Conservation (phyloP, 768 basidiomycete species). For the Leccinum boreale region DNA sequence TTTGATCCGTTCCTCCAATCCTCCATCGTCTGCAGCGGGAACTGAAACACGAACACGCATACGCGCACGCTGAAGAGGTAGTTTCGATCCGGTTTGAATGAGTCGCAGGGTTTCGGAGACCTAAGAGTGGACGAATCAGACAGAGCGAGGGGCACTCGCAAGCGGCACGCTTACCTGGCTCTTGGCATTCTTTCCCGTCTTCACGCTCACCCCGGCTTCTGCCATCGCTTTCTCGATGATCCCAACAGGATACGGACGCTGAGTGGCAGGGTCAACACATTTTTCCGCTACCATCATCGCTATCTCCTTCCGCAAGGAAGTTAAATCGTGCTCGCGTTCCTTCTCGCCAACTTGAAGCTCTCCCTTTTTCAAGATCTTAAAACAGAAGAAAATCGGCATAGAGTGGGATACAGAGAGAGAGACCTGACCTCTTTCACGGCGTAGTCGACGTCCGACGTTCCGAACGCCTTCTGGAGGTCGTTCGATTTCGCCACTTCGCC, state of each 20-base stretch:
- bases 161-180: constrained; percentile 61
- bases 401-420: neutral
- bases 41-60: constrained; percentile 89
- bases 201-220: constrained; percentile 91
- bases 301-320: constrained; percentile 81
- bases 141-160: neutral
- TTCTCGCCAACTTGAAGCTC: constrained; percentile 97
- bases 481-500: constrained; percentile 87
- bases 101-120: constrained; percentile 86
- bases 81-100: constrained; percentile 75
- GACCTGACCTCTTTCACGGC: constrained; percentile 75
- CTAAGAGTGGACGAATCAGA: constrained; percentile 35
- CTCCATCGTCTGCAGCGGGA: constrained; percentile 61
- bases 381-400: neutral
- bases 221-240: constrained; percentile 98
- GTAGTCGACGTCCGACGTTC: constrained; percentile 64
- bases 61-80: constrained; percentile 89
- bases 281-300: constrained; percentile 93
- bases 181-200: constrained; percentile 87
- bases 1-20: constrained; percentile 66
- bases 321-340: constrained; percentile 88
- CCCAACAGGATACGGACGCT: constrained; percentile 86
- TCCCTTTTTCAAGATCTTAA: constrained; percentile 89
- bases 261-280: constrained; percentile 90
- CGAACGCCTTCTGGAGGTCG: constrained; percentile 91